Evolutionary conservation across 768 basidiomycete species (phyloP), one percentile per base, ranked within the genome.

Genomic region (Xerocomellus amylosporus): DNA sequence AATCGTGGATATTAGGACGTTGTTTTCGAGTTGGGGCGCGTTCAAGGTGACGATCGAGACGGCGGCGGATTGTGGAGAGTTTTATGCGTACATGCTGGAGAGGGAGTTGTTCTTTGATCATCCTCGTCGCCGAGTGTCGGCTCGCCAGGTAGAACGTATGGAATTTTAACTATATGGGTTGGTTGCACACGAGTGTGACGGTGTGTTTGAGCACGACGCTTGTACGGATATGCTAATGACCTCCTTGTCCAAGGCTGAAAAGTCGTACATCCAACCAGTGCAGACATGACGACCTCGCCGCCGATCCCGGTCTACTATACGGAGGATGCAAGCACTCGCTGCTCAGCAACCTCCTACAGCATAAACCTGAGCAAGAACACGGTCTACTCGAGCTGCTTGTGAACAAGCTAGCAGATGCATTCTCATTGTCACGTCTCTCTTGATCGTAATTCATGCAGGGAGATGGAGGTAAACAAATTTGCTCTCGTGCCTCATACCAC

Each of bases 301-400:
- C 90, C 50, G 95, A 98, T 68, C 85, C 91, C n/a, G n/a, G n/a
- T 0, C 78, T 98, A 4, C 79, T 86, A 3, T 98, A 95, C 62
- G 87, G 53, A 86, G 94, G 36, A 94, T 81, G 0, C 94, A 96
- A 71, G 78, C 89, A 0, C 79, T 97, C 51, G 24, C 78, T 95
- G 36, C 83, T 94, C 34, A 84, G 81, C 68, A 86, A 83, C 28
- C 83, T 98, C 5, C 82, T 99, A 13, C 81, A 83, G 33, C 88
- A 88, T 55, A 94, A 93, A 63, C 93, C 96, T 0, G 97, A 99
- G 69, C 97, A 99, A 69, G 97, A 98, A 68, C 93, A 98, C 65
- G 98, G 98, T 74, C 75, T 98, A 30, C 82, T 98, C 6, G 84
- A 88, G 28, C 76, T 98, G 6, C 85, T 98, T 8, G 93, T 93